Base-by-base conservation (phyloP, 2,329 filamentous ascomycete species). In the Beauveria australis region DNA sequence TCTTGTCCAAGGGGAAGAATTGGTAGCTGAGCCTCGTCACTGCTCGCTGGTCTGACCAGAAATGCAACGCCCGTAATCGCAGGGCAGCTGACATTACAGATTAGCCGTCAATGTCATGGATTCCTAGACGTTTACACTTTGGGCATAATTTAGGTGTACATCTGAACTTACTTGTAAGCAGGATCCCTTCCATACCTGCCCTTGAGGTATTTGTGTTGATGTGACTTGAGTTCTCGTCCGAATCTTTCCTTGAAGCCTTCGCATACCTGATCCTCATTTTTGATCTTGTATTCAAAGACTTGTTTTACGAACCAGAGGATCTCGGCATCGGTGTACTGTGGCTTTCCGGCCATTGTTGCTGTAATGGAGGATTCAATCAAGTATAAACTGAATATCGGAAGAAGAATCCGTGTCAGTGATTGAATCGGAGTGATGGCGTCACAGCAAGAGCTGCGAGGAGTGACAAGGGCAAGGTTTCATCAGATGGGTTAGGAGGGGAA, bases 231-330 rank as follows among this genome's bases (percentile, higher is more conserved):
- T 10, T 6, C 5, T 49, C 56, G 33, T 1, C 40, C 47, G 24
- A 52, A 59, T 12, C 19, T 18, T 1, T 1, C 1, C 12, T 51
- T 1, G 14, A 59, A 59, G 18, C 0, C 12, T 5, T 6, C 5
- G 14, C 18, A n/a, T 1, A 52, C 9, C 2, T 4, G 1, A 19
- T 52, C 3, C 1, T 54, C 30, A 12, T 63, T 59, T 28, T 71
- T 67, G 28, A 66, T 66, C n/a, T 67, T 66, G 1, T 64, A 9
- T 55, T 18, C 6, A 37, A 5, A 74, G 63, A 53, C 72, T 66
- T 1, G 64, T 60, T 1, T 66, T 61, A 77, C 66, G 44, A 76
- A 63, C 63, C 71, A 76, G 51, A 65, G 63, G 48, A 77, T 73
- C 64, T 77, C 67, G 1, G 70, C 66, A 8, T 67, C 61, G 10